These are phyloP conservation scores for Malus hybrid DNA, from an alignment of 331 rosid species.

Conservation along the genomic window DNA sequence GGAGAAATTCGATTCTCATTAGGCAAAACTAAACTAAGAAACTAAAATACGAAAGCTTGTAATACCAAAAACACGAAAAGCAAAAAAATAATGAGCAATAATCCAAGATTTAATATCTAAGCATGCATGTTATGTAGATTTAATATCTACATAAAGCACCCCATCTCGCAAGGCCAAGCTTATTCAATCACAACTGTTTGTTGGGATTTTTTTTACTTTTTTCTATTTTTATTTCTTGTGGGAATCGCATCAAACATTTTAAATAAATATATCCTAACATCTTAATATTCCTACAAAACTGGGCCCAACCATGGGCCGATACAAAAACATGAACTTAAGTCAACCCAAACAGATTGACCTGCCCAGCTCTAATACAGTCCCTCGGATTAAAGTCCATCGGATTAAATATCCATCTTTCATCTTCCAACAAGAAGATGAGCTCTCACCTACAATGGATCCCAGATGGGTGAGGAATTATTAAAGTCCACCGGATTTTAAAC, in stretches of 20 bases:
- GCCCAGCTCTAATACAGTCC: conserved; percentile 14
- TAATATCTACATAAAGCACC: too few relatives aligned
- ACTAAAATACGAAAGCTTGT: neutral
- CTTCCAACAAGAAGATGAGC: neutral
- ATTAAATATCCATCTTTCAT: neutral
- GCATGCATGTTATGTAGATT: neutral
- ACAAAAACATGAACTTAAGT: neutral
- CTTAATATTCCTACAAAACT: neutral
- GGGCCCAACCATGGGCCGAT: conserved; percentile 24
- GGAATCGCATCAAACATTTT: neutral
- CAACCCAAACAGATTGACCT: conserved; percentile 16
- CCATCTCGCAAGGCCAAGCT: neutral
- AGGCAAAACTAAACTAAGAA: neutral
- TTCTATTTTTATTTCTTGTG: neutral
- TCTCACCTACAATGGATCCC: conserved; percentile 13
- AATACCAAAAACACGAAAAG: neutral
- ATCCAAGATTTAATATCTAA: neutral
- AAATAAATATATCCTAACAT: neutral
- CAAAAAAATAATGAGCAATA: neutral
- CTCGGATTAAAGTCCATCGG: conserved; percentile 11
- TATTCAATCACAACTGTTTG: neutral
- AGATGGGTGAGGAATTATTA: conserved; percentile 11
- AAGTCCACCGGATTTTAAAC: neutral
- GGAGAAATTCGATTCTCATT: neutral
- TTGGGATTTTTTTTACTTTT: too few relatives aligned